phyloP scores from a whole-genome alignment of 108 stramenopile species.

The Cyclostephanos invisitatus region DNA sequence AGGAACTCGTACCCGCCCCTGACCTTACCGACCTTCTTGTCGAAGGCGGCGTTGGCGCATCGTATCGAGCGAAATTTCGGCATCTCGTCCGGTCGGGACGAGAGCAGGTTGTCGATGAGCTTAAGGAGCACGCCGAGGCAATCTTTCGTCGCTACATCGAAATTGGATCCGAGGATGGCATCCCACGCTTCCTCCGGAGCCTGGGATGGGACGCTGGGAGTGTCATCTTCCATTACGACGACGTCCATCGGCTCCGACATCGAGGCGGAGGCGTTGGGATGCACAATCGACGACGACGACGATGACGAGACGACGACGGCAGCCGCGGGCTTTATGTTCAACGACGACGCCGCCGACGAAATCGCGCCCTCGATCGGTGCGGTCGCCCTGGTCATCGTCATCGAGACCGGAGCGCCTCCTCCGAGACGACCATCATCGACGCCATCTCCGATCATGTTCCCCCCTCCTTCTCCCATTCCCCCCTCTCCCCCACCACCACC shows the following conservation, averaged over 20 bases:
- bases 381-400: background rate
- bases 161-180: slow-evolving; percentile 54
- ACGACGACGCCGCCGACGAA: slow-evolving; percentile 32
- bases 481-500: background rate
- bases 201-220: background rate
- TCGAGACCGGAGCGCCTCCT: too few relatives aligned
- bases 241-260: slow-evolving; percentile 20
- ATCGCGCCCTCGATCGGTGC: slow-evolving; percentile 13
- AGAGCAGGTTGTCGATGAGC: slow-evolving; percentile 73
- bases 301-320: background rate
- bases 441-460: background rate
- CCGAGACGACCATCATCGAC: background rate
- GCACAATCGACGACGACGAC: background rate
- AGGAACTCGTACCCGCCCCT: slow-evolving; percentile 68
- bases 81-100: slow-evolving; percentile 49
- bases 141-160: slow-evolving; percentile 59
- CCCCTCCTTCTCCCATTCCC: too few relatives aligned
- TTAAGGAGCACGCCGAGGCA: slow-evolving; percentile 72
- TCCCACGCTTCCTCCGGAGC: slow-evolving; percentile 45
- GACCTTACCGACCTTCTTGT: slow-evolving; percentile 53
- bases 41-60: slow-evolving; percentile 58
- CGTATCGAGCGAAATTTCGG: slow-evolving; percentile 75
- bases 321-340: slow-evolving; percentile 29
- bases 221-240: background rate
- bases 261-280: slow-evolving; percentile 6